Evolutionary conservation across 768 basidiomycete species (phyloP).

Genomic region (Psilocybe tampanensis): DNA sequence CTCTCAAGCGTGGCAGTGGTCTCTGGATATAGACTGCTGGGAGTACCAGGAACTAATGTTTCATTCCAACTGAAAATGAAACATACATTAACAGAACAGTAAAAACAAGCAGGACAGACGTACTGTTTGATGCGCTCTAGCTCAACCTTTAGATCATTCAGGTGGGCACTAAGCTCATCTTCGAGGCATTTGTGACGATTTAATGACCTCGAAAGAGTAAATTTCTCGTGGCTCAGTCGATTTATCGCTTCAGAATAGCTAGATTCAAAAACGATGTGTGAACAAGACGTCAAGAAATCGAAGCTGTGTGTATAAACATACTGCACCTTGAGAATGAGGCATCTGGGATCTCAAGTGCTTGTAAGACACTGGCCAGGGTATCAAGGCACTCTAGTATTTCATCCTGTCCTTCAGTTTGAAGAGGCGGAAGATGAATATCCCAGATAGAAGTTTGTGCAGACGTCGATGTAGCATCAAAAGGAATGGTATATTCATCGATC

Average conservation of each 20-base stretch:
- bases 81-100: background rate
- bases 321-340: slow-evolving; percentile 38
- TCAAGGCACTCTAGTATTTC: slow-evolving; percentile 24
- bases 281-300: background rate
- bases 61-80: slow-evolving; percentile 37
- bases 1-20: slow-evolving; percentile 35
- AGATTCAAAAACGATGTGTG: background rate
- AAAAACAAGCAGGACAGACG: slow-evolving; percentile 6
- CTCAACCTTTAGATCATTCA: slow-evolving; percentile 37
- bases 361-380: slow-evolving; percentile 25
- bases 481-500: too few relatives aligned
- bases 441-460: slow-evolving; percentile 2
- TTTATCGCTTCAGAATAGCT: slow-evolving; percentile 43
- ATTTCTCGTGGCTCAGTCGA: slow-evolving; percentile 31
- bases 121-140: slow-evolving; percentile 38
- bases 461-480: too few relatives aligned
- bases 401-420: slow-evolving; percentile 17
- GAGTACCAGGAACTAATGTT: slow-evolving; percentile 24
- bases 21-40: slow-evolving; percentile 21
- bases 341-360: slow-evolving; percentile 36
- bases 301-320: slow-evolving; percentile 6
- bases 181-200: slow-evolving; percentile 37
- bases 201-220: slow-evolving; percentile 32
- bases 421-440: slow-evolving; percentile 21
- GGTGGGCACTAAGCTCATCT: slow-evolving; percentile 36